A percentile compares a stretch with the other conserved stretches of the same genome.
Evolutionary conservation across 768 basidiomycete genomes (phyloP).

Genomic region (Dendrothele bispora): DNA sequence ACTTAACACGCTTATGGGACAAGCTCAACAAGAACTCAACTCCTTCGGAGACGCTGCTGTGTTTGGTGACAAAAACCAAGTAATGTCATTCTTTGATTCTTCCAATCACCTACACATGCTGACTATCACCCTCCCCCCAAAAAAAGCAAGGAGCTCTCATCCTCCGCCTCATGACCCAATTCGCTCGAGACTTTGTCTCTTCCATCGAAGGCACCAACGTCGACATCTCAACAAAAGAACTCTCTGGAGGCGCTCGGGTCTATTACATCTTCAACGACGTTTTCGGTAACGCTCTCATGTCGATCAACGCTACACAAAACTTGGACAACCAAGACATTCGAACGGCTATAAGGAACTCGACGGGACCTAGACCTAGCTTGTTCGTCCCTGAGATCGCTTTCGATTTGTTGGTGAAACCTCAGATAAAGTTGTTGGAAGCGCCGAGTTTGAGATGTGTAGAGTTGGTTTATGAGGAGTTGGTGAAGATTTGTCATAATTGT

Average conservation of each 20-base stretch:
- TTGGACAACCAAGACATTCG: slow-evolving; percentile 94
- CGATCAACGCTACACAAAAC: slow-evolving; percentile 88
- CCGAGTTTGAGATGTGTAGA: slow-evolving; percentile 96
- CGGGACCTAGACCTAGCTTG: slow-evolving; percentile 92
- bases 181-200: slow-evolving; percentile 93
- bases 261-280: slow-evolving; percentile 99
- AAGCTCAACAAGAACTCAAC: slow-evolving; percentile 97
- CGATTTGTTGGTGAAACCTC: slow-evolving; percentile 94
- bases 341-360: slow-evolving; percentile 97
- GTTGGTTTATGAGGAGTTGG: slow-evolving; percentile 96
- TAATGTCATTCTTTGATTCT: slow-evolving; percentile 18
- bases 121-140: too few species aligned
- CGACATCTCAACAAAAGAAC: slow-evolving; percentile 96
- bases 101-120: slow-evolving; percentile 14
- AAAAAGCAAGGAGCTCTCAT: slow-evolving; percentile 86
- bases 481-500: slow-evolving; percentile 99
- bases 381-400: slow-evolving; percentile 98
- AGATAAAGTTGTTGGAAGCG: slow-evolving; percentile 93
- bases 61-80: slow-evolving; percentile 89
- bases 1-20: slow-evolving; percentile 96
- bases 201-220: slow-evolving; percentile 97
- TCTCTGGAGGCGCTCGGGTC: slow-evolving; percentile 96
- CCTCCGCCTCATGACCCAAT: slow-evolving; percentile 97
- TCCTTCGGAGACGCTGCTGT: slow-evolving; percentile 93
- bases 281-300: slow-evolving; percentile 88